Conservation (phyloP, 495 filamentous ascomycete species). For the Melanomma pulvis-pyrius region DNA sequence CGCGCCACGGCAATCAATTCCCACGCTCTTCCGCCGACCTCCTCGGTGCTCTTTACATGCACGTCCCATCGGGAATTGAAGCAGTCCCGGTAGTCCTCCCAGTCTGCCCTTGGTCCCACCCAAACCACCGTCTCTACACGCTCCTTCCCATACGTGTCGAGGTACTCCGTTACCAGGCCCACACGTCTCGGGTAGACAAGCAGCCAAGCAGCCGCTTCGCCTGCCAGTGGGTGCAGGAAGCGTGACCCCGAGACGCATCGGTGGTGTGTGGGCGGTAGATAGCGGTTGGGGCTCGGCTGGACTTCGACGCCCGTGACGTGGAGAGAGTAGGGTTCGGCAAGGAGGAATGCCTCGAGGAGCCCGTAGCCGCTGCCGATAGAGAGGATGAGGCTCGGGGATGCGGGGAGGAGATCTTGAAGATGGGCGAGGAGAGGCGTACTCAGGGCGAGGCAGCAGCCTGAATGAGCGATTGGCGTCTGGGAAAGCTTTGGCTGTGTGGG, state of each 20-base stretch:
- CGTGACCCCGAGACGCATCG: slow-evolving; percentile 52
- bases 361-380: slow-evolving; percentile 61
- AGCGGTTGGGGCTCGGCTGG: slow-evolving; percentile 48
- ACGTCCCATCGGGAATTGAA: slow-evolving; percentile 17
- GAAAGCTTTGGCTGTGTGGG: slow-evolving; percentile 7
- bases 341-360: slow-evolving; percentile 55
- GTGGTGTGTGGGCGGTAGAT: slow-evolving; percentile 50
- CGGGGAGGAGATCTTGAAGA: slow-evolving; percentile 49
- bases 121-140: slow-evolving; percentile 51
- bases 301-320: slow-evolving; percentile 55
- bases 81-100: slow-evolving; percentile 46
- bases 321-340: slow-evolving; percentile 22
- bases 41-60: slow-evolving; percentile 3
- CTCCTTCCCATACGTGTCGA: slow-evolving; percentile 41
- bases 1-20: slow-evolving; percentile 25
- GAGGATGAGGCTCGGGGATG: slow-evolving; percentile 47
- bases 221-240: slow-evolving; percentile 45
- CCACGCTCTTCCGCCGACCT: slow-evolving; percentile 29
- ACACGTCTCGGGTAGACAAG: slow-evolving; percentile 61
- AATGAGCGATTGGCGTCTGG: slow-evolving; percentile 26
- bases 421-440: slow-evolving; percentile 49
- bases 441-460: slow-evolving; percentile 56
- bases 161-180: slow-evolving; percentile 51
- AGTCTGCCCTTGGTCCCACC: slow-evolving; percentile 56
- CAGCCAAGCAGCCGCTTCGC: slow-evolving; percentile 52